Evolutionary conservation across 169 alveolate species (phyloP), one percentile per base, ranked within the genome.

Genomic region (Plasmodium adleri): DNA sequence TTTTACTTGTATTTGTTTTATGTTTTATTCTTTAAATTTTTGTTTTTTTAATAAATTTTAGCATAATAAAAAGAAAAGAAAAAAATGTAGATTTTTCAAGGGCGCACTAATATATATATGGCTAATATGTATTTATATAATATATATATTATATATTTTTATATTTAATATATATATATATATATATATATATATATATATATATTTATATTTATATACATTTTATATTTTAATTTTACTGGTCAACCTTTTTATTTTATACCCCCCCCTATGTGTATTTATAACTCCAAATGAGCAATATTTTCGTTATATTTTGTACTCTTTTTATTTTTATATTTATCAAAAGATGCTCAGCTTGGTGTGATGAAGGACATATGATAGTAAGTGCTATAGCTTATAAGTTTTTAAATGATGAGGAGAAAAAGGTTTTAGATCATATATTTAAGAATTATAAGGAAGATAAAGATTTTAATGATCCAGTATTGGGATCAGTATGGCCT

Each of bases 401-500:
- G 7, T 68, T 64, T 10, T 67, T 83, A 17, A 28, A 15, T 58
- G 64, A 83, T 13, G 73, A 54, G 1, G 91, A 83, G 59, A 50
- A 49, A 43, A 9, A 1, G 3, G 28, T 83, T 60, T 62, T 83
- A 54, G 39, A 56, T 8, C 17, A 39, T 32, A 83, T 83, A 32
- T 83, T 83, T 67, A 32, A 28, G 49, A 83, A 83, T 60, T 83
- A 54, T 63, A 83, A 83, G 59, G 91, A 83, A 68, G 94, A 89
- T 80, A 90, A 76, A 0, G 74, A 75, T 64, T 80, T 87, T 67
- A 71, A 86, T 54, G 71, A 88, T 59, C 92, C 91, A 15, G 83
- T 90, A 43, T 70, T 52, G 17, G 93, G 88, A n/a, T 80, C 95
- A 17, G 72, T 75, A 39, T 93, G 95, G 95, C 70, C 94, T 32